A percentile compares a stretch with the other conserved stretches of the same genome.
Evolutionary conservation across 805 yeast genomes (phyloP).

Genomic region (Saturnispora halmiae): DNA sequence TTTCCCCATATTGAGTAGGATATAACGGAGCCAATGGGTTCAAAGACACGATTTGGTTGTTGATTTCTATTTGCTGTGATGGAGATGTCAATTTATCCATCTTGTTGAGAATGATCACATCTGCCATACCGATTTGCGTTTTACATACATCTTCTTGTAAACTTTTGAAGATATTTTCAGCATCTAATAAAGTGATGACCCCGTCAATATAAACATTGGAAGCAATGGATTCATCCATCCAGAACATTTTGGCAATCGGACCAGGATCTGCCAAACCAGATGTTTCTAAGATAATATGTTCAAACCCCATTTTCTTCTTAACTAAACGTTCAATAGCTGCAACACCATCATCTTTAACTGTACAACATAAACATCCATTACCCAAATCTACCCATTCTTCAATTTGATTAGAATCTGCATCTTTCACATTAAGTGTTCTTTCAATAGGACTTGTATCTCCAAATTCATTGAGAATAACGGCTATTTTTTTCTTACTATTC

Average conservation of each 20-base stretch:
- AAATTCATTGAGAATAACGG: constrained; percentile 86
- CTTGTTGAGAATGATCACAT: constrained; percentile 71
- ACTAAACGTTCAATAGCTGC: constrained; percentile 85
- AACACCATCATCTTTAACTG: constrained; percentile 92
- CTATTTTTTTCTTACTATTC: constrained; percentile 64
- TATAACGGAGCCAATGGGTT: constrained; percentile 53
- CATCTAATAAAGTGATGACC: constrained; percentile 78
- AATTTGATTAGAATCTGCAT: constrained; percentile 42
- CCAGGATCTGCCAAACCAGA: constrained; percentile 98
- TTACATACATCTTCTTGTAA: constrained; percentile 62
- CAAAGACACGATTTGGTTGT: no score
- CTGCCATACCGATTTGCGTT: constrained; percentile 85
- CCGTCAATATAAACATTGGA: constrained; percentile 87
- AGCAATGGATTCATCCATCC: constrained; percentile 87
- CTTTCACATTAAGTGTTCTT: constrained; percentile 64
- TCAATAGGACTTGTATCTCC: constrained; percentile 89
- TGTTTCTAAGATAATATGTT: constrained; percentile 87
- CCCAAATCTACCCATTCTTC: constrained; percentile 96
- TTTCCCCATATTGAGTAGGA: constrained; percentile 65
- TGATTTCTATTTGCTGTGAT: no score
- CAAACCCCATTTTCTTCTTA: constrained; percentile 58
- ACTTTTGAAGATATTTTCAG: constrained; percentile 53
- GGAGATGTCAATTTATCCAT: constrained; percentile 45
- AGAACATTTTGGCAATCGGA: constrained; percentile 93
- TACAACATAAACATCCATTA: constrained; percentile 94